Base-by-base conservation (phyloP, 1,284 basidiomycete genomes). In the Hemileia vastatrix region DNA sequence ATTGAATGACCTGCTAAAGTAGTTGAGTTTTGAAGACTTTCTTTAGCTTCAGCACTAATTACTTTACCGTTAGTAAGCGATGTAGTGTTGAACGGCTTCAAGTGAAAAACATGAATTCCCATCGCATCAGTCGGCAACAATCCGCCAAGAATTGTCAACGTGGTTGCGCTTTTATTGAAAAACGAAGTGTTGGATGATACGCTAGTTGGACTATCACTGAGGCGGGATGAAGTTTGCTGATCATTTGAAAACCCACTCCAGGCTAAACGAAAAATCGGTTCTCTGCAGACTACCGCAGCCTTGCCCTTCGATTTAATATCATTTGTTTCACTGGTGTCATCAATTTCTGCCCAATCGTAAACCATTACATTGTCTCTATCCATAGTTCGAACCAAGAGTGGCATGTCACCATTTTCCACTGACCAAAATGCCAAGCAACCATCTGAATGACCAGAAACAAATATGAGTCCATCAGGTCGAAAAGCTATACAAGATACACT, bases 401-500 rank as follows among this genome's bases (percentile, higher is more conserved):
- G 90, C 64, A 84, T 83, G 66, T 87, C 85, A 68, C 87, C 83
- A 66, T 94, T 88, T 49, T 87, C 84, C 3, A 86, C 78, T 1
- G 86, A 84, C 87, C 90, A 94, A 75, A 94, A 90, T 3, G 87
- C 83, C 51, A 96, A 81, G 54, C 83, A 86, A 6, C 91, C 91
- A 75, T 96, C 91, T n/a, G 83, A 81, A 73, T 94, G 83, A 1
- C 88, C 87, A 45, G 83, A 82, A 27, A 80, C 83, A 63, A 87
- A 82, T 24, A 75, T 54, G 5, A 67, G 73, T 1, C 80, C 81
- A 63, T 82, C 81, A 0, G 80, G 79, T 23, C 80, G 47, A 90
- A 90, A 78, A 78, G 81, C 57, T 80, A 94, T 73, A 27, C 83
- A 83, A 1, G 87, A 91, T 2, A 89, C 86, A 1, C 81, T 78